Conservation (phyloP, 2,329 filamentous ascomycete genomes). For the Aspergillus ochraceus region DNA sequence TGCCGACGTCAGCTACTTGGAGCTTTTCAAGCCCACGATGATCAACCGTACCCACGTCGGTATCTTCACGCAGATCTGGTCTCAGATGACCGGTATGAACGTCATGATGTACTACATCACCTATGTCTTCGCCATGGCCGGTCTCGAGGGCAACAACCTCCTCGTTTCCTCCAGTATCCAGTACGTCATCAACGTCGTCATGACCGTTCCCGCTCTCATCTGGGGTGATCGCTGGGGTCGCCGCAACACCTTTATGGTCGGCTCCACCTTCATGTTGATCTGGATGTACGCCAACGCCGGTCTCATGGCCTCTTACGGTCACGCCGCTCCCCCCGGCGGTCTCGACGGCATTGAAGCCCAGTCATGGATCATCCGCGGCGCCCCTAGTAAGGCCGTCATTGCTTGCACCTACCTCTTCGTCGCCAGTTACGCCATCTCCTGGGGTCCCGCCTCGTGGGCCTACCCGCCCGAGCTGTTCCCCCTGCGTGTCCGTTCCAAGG, state of each 20-base stretch:
- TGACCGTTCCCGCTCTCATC: slow-evolving; percentile 75
- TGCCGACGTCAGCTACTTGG: slow-evolving; percentile 67
- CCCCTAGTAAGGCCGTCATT: slow-evolving; percentile 64
- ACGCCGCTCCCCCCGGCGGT: slow-evolving; percentile 43
- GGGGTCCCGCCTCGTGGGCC: slow-evolving; percentile 60
- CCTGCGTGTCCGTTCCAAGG: slow-evolving; percentile 62
- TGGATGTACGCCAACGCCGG: slow-evolving; percentile 46
- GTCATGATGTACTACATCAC: slow-evolving; percentile 72
- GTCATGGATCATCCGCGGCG: slow-evolving; percentile 40
- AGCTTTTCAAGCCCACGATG: slow-evolving; percentile 71
- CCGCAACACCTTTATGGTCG: slow-evolving; percentile 64
- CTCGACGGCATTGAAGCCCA: slow-evolving; percentile 33
- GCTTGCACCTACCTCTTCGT: slow-evolving; percentile 74
- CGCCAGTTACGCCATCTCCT: slow-evolving; percentile 65
- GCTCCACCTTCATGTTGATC: slow-evolving; percentile 62
- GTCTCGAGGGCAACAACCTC: slow-evolving; percentile 58
- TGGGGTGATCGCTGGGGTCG: slow-evolving; percentile 77
- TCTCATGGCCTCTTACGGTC: slow-evolving; percentile 40
- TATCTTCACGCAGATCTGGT: slow-evolving; percentile 74
- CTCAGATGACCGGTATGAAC: slow-evolving; percentile 74
- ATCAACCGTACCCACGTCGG: slow-evolving; percentile 72
- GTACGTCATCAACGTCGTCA: slow-evolving; percentile 76
- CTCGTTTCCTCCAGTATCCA: slow-evolving; percentile 70
- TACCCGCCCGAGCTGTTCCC: slow-evolving; percentile 66
- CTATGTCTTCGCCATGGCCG: slow-evolving; percentile 68